Conservation (phyloP, 331 rosid genomes). For the Saraca asoca region DNA sequence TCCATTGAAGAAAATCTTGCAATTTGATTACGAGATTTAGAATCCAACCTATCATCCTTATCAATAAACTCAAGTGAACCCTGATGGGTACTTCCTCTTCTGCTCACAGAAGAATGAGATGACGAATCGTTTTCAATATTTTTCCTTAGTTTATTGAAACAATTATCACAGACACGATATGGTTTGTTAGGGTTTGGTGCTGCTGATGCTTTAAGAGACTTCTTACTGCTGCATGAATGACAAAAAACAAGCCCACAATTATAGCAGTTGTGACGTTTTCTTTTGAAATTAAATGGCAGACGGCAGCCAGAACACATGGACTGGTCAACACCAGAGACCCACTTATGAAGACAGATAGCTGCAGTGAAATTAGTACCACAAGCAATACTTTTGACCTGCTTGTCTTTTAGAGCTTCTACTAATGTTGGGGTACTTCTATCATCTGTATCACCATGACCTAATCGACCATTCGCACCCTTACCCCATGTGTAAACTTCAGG, state of each 20-base stretch:
- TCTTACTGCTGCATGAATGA: slow-evolving; percentile 98
- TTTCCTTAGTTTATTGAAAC: slow-evolving; percentile 81
- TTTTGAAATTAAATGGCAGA: slow-evolving; percentile 89
- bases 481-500: slow-evolving; percentile 99
- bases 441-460: slow-evolving; percentile 92
- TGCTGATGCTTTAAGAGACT: slow-evolving; percentile 95
- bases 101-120: slow-evolving; percentile 80
- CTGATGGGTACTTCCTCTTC: slow-evolving; percentile 89
- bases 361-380: slow-evolving; percentile 96
- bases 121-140: slow-evolving; percentile 73
- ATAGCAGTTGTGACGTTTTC: slow-evolving; percentile 97
- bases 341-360: slow-evolving; percentile 96
- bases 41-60: slow-evolving; percentile 82
- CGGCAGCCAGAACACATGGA: slow-evolving; percentile 99
- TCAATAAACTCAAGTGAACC: slow-evolving; percentile 71
- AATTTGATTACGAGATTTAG: slow-evolving; percentile 78
- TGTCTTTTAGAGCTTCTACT: slow-evolving; percentile 92
- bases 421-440: slow-evolving; percentile 78
- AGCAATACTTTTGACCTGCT: slow-evolving; percentile 92
- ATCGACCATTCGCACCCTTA: slow-evolving; percentile 97
- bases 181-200: slow-evolving; percentile 99
- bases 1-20: slow-evolving; percentile 76
- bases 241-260: slow-evolving; percentile 98
- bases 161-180: slow-evolving; percentile 96
- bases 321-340: slow-evolving; percentile 99